These are phyloP conservation scores for Graphium sp. DNA, from an alignment of 2,329 filamentous ascomycete genomes.

Conservation along the genomic window DNA sequence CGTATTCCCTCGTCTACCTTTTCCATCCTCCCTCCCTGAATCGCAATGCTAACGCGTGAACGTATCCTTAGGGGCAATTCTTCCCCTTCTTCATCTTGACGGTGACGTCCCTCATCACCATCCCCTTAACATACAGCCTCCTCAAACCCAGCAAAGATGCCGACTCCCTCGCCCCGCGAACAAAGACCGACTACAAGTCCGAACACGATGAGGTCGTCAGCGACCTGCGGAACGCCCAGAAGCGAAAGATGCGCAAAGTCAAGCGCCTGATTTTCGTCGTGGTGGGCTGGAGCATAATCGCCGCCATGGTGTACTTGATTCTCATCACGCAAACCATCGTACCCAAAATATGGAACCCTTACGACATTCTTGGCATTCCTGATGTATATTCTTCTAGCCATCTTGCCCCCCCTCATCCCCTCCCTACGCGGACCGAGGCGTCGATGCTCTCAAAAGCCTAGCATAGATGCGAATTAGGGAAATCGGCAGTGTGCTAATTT, in stretches of 20 bases:
- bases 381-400: constrained; percentile 35
- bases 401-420: background rate
- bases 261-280: constrained; percentile 68
- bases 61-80: constrained; percentile 58
- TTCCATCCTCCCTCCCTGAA: background rate
- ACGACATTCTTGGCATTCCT: constrained; percentile 78
- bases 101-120: constrained; percentile 68
- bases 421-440: background rate
- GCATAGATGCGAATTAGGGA: background rate
- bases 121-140: constrained; percentile 80
- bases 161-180: constrained; percentile 65
- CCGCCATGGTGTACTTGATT: constrained; percentile 85
- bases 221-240: constrained; percentile 63
- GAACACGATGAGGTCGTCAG: constrained; percentile 69
- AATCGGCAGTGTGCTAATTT: constrained; percentile 5
- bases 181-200: constrained; percentile 54
- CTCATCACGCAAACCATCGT: constrained; percentile 53
- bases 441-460: no score
- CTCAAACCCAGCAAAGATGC: constrained; percentile 62
- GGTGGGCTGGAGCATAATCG: constrained; percentile 69
- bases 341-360: constrained; percentile 87
- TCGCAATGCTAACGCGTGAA: constrained; percentile 2
- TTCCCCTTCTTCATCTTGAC: constrained; percentile 98
- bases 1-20: constrained; percentile 3
- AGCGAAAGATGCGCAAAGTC: constrained; percentile 74